These are phyloP conservation scores for Podosphaera aphanis DNA, from an alignment of 2,329 filamentous ascomycete genomes.

Conservation along the genomic window DNA sequence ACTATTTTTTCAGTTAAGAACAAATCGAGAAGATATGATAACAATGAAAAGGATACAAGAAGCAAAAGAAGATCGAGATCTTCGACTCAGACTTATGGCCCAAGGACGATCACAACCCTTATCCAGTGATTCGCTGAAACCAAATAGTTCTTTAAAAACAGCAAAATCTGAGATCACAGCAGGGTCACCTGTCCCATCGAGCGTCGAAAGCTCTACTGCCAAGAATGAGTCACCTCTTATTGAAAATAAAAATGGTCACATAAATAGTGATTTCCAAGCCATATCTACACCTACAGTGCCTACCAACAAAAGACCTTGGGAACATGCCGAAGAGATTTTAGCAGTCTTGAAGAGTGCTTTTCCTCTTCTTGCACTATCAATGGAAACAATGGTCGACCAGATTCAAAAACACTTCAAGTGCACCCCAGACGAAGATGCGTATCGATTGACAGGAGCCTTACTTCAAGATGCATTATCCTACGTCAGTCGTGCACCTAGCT, in stretches of 20 bases:
- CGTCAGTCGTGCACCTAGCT: conserved; percentile 63
- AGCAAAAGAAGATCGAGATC: conserved; percentile 35
- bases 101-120: conserved; percentile 9
- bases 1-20: conserved; percentile 84
- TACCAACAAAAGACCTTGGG: conserved; percentile 63
- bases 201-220: conserved; percentile 17
- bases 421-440: conserved; percentile 91
- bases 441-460: conserved; percentile 86
- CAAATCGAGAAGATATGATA: conserved; percentile 80
- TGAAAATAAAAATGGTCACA: conserved; percentile 16
- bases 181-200: conserved; percentile 19
- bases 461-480: conserved; percentile 90
- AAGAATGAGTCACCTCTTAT: conserved; percentile 14
- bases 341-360: conserved; percentile 91
- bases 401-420: conserved; percentile 99
- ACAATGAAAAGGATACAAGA: conserved; percentile 77
- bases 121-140: conserved; percentile 9
- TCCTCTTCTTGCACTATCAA: conserved; percentile 79
- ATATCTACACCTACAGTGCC: conserved; percentile 13
- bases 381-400: conserved; percentile 99
- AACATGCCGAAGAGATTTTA: conserved; percentile 88
- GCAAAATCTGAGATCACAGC: conserved; percentile 11
- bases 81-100: conserved; percentile 18
- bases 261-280: conserved; percentile 24
- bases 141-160: conserved; percentile 13